These are phyloP conservation scores for Flaveria linearis DNA, from an alignment of 129 eudicot species.

Conservation along the genomic window DNA sequence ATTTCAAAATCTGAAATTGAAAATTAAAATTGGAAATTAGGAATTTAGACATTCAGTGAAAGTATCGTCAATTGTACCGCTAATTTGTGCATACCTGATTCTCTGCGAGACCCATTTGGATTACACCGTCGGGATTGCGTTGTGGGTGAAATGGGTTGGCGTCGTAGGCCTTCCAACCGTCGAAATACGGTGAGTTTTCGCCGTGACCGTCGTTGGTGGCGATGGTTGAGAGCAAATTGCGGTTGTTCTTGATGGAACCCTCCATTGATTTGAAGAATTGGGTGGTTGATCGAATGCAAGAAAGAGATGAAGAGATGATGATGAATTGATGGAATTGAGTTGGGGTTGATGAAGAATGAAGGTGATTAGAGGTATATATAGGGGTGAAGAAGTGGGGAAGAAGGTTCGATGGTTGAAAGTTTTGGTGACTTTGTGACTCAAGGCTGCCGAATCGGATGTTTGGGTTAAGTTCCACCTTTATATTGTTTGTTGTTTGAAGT, in stretches of 20 bases:
- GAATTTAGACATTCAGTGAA: no score
- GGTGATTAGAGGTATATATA: slow-evolving; percentile 13
- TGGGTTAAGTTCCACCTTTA: background rate
- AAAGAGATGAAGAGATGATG: background rate
- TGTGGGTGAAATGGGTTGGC: slow-evolving; percentile 50
- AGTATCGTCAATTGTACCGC: no score
- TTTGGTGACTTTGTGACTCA: background rate
- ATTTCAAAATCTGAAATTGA: no score
- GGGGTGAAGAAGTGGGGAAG: background rate
- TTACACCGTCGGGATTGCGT: slow-evolving; percentile 52
- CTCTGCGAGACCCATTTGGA: slow-evolving; percentile 72
- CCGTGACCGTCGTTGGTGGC: slow-evolving; percentile 63
- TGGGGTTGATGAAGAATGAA: slow-evolving; percentile 3
- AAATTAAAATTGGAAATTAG: no score
- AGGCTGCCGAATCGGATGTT: background rate
- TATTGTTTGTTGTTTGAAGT: background rate
- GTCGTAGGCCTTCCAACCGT: slow-evolving; percentile 72
- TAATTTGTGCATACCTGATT: slow-evolving; percentile 16
- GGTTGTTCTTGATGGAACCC: background rate
- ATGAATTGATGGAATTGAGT: background rate
- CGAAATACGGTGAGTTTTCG: slow-evolving; percentile 66
- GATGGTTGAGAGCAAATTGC: slow-evolving; percentile 43
- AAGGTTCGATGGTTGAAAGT: slow-evolving; percentile 23
- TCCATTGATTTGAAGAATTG: background rate
- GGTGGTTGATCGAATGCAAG: background rate